Percentiles rank a stretch among this genome's conserved stretches.
phyloP scores from a whole-genome alignment of 768 basidiomycete genomes.

The Boletus sp. region DNA sequence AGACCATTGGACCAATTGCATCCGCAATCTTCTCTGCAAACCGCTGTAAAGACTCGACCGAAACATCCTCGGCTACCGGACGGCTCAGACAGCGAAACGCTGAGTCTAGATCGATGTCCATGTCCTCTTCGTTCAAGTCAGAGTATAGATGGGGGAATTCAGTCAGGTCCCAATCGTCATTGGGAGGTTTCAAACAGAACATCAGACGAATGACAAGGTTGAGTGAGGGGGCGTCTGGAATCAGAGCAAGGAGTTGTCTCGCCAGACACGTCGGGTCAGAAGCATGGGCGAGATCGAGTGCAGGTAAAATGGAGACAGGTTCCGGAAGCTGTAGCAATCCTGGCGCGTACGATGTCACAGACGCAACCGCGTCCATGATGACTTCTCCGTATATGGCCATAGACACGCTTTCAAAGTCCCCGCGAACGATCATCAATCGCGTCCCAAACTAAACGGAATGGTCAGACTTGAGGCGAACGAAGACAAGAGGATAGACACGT shows the following conservation, averaged over 20 bases:
- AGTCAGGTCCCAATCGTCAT: conserved; percentile 77
- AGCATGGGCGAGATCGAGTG: conserved; percentile 59
- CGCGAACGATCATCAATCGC: conserved; percentile 77
- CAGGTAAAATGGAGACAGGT: conserved; percentile 40
- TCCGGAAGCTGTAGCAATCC: conserved; percentile 34
- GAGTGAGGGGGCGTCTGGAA: conserved; percentile 61
- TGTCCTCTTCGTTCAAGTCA: conserved; percentile 50
- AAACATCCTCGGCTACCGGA: conserved; percentile 57
- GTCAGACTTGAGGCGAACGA: background rate
- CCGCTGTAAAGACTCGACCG: conserved; percentile 45
- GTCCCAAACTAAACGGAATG: conserved; percentile 54
- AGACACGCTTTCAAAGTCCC: conserved; percentile 56
- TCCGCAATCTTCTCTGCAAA: conserved; percentile 58
- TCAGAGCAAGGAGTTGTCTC: conserved; percentile 54
- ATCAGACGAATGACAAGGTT: conserved; percentile 65
- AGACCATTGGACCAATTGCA: conserved; percentile 55
- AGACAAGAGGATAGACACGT: conserved; percentile 19
- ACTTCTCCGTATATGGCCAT: conserved; percentile 49
- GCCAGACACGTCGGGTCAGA: conserved; percentile 62
- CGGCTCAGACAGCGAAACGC: conserved; percentile 51
- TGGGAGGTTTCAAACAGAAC: conserved; percentile 74
- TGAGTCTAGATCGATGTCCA: conserved; percentile 55
- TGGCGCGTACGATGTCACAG: conserved; percentile 42
- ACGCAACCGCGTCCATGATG: conserved; percentile 41
- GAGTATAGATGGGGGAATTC: conserved; percentile 71